Percentiles rank a stretch among this genome's conserved stretches.
Evolutionary conservation across 1,284 basidiomycete species (phyloP).

Genomic region (Microbotryum saponariae): DNA sequence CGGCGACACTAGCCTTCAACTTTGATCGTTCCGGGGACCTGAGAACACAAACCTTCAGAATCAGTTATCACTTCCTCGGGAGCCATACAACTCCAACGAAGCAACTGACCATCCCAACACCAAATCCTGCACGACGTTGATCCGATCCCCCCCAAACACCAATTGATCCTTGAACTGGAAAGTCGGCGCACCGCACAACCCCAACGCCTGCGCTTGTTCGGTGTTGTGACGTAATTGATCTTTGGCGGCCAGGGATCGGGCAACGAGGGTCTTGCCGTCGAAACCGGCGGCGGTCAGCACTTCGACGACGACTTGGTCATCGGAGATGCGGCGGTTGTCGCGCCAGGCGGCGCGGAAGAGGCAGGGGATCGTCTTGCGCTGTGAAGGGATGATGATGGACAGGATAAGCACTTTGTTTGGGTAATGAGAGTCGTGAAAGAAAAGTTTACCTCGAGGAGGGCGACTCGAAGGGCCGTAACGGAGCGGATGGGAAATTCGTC

Average conservation of each 20-base stretch:
- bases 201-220: slow-evolving; percentile 4
- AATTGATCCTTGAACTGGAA: slow-evolving; percentile 4
- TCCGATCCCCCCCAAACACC: slow-evolving; percentile 5
- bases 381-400: no score
- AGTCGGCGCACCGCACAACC: slow-evolving; percentile 13
- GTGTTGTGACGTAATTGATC: slow-evolving; percentile 8
- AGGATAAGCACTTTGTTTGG: no score
- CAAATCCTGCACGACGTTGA: slow-evolving; percentile 11
- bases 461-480: slow-evolving; percentile 4
- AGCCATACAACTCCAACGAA: no score
- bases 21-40: no score
- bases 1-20: no score
- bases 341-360: slow-evolving; percentile 10
- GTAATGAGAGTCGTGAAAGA: no score
- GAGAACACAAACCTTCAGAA: no score
- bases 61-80: no score
- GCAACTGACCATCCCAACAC: slow-evolving; percentile 6
- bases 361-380: not conserved
- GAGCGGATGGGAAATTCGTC: slow-evolving; percentile 8
- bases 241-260: not conserved
- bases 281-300: slow-evolving; percentile 10
- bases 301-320: slow-evolving; percentile 4
- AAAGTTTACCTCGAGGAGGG: slow-evolving; percentile 1
- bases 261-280: slow-evolving; percentile 1
- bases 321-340: slow-evolving; percentile 10